These are phyloP conservation scores for Larix kaempferi DNA, from an alignment of 75 land plant genomes.

Conservation along the genomic window DNA sequence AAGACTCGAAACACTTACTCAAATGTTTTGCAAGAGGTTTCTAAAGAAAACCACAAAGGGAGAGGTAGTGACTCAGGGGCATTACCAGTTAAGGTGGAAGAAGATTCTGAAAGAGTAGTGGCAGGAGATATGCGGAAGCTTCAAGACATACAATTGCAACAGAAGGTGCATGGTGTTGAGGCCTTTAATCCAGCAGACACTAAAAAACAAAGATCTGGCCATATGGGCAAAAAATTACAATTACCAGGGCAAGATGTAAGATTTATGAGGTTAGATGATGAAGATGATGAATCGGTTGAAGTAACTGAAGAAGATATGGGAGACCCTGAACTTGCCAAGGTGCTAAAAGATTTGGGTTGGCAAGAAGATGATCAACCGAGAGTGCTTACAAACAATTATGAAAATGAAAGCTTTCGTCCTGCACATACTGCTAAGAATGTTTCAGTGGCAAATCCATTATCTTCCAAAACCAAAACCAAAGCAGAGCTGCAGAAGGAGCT, in stretches of 20 bases:
- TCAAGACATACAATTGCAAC: slow-evolving; percentile 27
- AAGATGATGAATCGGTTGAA: slow-evolving; percentile 35
- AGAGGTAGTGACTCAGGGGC: slow-evolving; percentile 5
- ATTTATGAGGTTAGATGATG: slow-evolving; percentile 1
- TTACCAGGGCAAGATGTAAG: not conserved
- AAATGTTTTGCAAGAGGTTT: not conserved
- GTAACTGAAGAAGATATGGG: slow-evolving; percentile 84
- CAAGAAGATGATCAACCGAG: slow-evolving; percentile 24
- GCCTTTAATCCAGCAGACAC: not conserved
- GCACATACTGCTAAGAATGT: slow-evolving; percentile 4
- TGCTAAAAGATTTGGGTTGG: slow-evolving; percentile 72
- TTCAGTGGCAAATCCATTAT: slow-evolving; percentile 7
- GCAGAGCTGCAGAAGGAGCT: slow-evolving; percentile 73
- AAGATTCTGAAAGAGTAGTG: slow-evolving; percentile 1
- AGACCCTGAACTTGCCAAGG: slow-evolving; percentile 69
- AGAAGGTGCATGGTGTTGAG: slow-evolving; percentile 13
- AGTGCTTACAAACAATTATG: not conserved
- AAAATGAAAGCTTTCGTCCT: not conserved
- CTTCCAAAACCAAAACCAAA: slow-evolving; percentile 23
- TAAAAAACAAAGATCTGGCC: not conserved
- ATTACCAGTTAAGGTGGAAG: slow-evolving; percentile 5
- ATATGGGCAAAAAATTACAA: not conserved
- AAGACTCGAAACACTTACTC: not conserved
- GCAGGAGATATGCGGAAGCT: slow-evolving; percentile 16
- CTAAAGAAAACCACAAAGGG: not conserved